These are phyloP conservation scores for Neurospora intermedia DNA, from an alignment of 495 filamentous ascomycete species.

Conservation along the genomic window DNA sequence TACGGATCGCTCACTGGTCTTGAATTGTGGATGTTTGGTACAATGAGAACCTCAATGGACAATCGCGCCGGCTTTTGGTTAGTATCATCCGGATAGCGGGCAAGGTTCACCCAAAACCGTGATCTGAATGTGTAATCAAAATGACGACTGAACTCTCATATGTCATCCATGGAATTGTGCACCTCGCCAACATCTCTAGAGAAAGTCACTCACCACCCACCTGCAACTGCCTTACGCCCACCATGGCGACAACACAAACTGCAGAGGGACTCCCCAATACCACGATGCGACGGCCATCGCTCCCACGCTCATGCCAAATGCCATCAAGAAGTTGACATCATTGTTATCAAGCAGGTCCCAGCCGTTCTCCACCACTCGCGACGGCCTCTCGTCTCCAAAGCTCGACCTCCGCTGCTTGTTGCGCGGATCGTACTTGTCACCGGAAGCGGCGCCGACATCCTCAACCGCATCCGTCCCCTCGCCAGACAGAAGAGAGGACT, in stretches of 20 bases:
- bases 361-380: conserved; percentile 61
- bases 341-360: conserved; percentile 84
- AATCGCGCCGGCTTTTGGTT: background rate
- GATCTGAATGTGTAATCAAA: background rate
- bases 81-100: background rate
- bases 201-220: background rate
- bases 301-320: conserved; percentile 62
- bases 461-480: conserved; percentile 28
- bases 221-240: background rate
- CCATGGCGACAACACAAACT: conserved; percentile 20
- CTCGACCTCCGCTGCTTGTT: conserved; percentile 35
- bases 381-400: conserved; percentile 49
- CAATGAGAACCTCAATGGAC: background rate
- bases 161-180: background rate
- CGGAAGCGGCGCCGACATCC: conserved; percentile 1
- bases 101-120: background rate
- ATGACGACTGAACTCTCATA: background rate
- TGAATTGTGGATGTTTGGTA: background rate
- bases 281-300: conserved; percentile 56
- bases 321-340: conserved; percentile 86
- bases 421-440: conserved; percentile 29
- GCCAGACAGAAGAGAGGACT: conserved; percentile 24
- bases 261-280: conserved; percentile 39
- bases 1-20: background rate
- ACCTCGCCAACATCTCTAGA: background rate